phyloP scores from a whole-genome alignment of 768 basidiomycete genomes.

The Agrocybe chaxingu region DNA sequence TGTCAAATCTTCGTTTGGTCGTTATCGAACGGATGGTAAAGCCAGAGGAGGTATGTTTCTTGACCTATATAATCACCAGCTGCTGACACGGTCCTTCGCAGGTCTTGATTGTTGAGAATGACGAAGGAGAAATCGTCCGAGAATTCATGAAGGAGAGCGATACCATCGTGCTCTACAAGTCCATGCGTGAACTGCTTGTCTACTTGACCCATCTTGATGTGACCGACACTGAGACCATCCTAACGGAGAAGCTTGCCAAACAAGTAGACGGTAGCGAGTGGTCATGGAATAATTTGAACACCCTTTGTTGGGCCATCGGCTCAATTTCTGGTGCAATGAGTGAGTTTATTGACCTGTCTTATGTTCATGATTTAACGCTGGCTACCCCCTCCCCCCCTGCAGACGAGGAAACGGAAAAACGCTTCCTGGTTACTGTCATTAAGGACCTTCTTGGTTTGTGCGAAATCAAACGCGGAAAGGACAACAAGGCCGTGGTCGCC shows the following conservation, averaged over 20 bases:
- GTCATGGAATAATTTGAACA: slow-evolving; percentile 99
- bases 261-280: slow-evolving; percentile 98
- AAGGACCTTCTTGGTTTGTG: slow-evolving; percentile 96
- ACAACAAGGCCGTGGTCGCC: slow-evolving; percentile 98
- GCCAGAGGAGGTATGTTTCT: slow-evolving; percentile 83
- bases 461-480: slow-evolving; percentile 98
- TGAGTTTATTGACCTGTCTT: slow-evolving; percentile 38
- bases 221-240: slow-evolving; percentile 91
- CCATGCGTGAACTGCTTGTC: slow-evolving; percentile 95
- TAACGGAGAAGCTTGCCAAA: slow-evolving; percentile 95
- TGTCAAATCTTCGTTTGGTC: slow-evolving; percentile 90
- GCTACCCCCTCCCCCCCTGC: slow-evolving; percentile 2
- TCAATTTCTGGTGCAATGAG: slow-evolving; percentile 99
- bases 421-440: slow-evolving; percentile 98
- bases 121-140: slow-evolving; percentile 98
- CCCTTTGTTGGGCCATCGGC: slow-evolving; percentile 99
- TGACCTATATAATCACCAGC: not conserved
- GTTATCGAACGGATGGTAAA: slow-evolving; percentile 99
- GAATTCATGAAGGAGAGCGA: slow-evolving; percentile 99
- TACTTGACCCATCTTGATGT: slow-evolving; percentile 98
- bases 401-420: slow-evolving; percentile 99
- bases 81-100: slow-evolving; percentile 25
- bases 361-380: not conserved
- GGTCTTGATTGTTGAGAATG: slow-evolving; percentile 98
- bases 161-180: slow-evolving; percentile 98